These are phyloP conservation scores for Leccinum fibrillosum DNA, from an alignment of 768 basidiomycete species.

Conservation along the genomic window DNA sequence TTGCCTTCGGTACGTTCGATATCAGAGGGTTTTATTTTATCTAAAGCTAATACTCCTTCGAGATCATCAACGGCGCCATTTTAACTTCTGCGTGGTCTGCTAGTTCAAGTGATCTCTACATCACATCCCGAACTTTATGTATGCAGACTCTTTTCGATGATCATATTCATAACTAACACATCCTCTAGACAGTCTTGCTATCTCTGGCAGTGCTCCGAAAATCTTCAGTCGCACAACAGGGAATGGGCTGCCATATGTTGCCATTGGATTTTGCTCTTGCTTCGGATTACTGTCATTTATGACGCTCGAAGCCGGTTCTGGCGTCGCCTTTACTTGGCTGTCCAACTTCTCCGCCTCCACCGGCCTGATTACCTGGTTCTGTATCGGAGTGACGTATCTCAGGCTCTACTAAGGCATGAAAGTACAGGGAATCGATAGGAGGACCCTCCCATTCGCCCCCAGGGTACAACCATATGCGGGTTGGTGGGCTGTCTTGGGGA, in stretches of 20 bases:
- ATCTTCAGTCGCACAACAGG: constrained; percentile 42
- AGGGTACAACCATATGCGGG: constrained; percentile 40
- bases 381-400: constrained; percentile 44
- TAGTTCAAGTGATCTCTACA: constrained; percentile 38
- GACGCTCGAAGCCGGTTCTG: constrained; percentile 37
- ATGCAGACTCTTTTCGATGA: neutral
- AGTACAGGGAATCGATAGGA: constrained; percentile 47
- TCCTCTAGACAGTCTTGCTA: constrained; percentile 47
- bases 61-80: constrained; percentile 39
- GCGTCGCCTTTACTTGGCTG: constrained; percentile 43
- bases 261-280: constrained; percentile 27
- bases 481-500: constrained; percentile 33
- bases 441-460: constrained; percentile 43
- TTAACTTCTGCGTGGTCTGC: constrained; percentile 46
- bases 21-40: neutral
- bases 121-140: constrained; percentile 38
- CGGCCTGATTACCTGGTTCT: constrained; percentile 45
- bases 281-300: constrained; percentile 41
- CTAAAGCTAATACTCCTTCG: neutral
- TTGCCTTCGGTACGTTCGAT: constrained; percentile 42
- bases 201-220: constrained; percentile 50
- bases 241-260: constrained; percentile 44
- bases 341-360: constrained; percentile 34
- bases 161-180: neutral
- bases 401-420: constrained; percentile 46